Evolutionary conservation across 169 alveolate species (phyloP), one percentile per base, ranked within the genome.

Genomic region (Plasmodium relictum): DNA sequence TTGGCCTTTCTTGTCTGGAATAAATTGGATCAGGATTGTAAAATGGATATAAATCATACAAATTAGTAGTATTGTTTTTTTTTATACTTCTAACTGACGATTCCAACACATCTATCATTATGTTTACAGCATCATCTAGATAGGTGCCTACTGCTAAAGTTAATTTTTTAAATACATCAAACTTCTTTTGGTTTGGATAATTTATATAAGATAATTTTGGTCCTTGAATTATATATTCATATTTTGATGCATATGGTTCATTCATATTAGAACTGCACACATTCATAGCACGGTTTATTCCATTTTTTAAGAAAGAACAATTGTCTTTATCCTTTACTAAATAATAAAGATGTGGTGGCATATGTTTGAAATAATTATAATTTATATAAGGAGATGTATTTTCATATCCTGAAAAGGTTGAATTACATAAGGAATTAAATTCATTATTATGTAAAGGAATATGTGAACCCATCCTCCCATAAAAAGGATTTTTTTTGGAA

Each of bases 1-100:
- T 85, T 41, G 91, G 91, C 48, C 91, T 42, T 70, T 85, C 91
- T 39, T 44, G 39, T 70, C 91, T 85, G 16, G 91, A n/a, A 48
- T 85, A 85, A 31, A 12, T n/a, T 7, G 85, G 91, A 26, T 85
- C 91, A n/a, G 91, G 91, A 45, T 85, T 85, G 56, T 85, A 85
- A 85, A 85, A 85, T 4, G 91, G 91, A 48, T 85, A 42, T 50
- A 85, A 56, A 59, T 85, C 91, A 48, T 85, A 70, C 16, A 85
- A 14, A 26, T 85, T 85, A 5, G 74, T 61, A 1, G 56, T 59
- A 45, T 85, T 85, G 12, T 61, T 58, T 39, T 5, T 24, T 48
- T 14, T 6, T 9, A 85, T 41, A 31, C 42, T 16, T 69, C 70
- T 70, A 63, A 56, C 54, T 39, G 91, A 85, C 5, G 73, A 20